Evolutionary conservation across 148 eudicot genomes (phyloP), one percentile per base, ranked within the genome.

Genomic region (Chenopodium formosanum): DNA sequence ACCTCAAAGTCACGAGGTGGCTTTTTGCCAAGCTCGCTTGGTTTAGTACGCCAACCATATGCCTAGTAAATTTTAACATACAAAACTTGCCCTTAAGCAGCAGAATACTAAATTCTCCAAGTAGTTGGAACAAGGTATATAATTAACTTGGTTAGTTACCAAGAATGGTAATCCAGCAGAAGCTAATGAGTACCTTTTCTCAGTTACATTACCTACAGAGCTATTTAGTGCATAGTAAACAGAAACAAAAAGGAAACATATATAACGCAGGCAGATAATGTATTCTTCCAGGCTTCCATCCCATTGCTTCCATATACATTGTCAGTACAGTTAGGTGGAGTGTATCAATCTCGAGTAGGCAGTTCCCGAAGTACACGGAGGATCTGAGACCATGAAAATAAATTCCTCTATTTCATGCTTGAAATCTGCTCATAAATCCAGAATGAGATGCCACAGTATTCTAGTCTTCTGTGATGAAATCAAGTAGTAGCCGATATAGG

Each of bases 401-500:
- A 11, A 20, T 29, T 37, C n/a, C 34, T 71, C n/a, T n/a, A 46
- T 58, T 34, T 40, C 64, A n/a, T 27, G 20, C 20, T 73, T 25
- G 23, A 23, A 4, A 40, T 48, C 9, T 71, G 23, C 22, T 37
- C 23, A 48, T 40, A 44, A 23, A n/a, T 23, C 53, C 47, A 62
- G 72, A n/a, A 64, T 44, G 63, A 22, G 48, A 60, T 48, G 56
- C 56, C 74, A 34, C 47, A 19, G 52, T 58, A 44, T 23, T 25
- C 74, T 75, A 89, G 44, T 40, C 44, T 63, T 90, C 93, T 5
- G 78, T 85, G 4, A 79, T 64, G 6, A 79, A 60, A 1, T 86
- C n/a, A 71, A 91, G 84, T 34, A 91, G 84, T 34, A 91, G 94
- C 79, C 89, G 53, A 32, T 87, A 88, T 89, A 74, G 29, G 40